Evolutionary conservation across 2,329 filamentous ascomycete genomes (phyloP), one percentile per base, ranked within the genome.

Genomic region (Penicillium nordicum): DNA sequence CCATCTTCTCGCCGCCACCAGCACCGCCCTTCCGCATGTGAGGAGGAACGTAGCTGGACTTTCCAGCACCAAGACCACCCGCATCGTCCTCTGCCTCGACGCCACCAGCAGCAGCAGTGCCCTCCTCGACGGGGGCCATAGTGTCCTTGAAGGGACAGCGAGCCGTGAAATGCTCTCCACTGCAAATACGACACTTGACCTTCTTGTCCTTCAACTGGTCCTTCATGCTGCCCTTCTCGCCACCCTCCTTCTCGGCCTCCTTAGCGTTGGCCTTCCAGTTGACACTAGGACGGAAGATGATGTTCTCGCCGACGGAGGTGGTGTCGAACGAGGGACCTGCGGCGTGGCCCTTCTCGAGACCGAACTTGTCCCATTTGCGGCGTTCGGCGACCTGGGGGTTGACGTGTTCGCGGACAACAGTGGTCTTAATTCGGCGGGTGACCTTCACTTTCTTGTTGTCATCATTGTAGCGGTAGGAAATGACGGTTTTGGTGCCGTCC

Each of bases 81-180:
- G 79, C 79, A 40, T 75, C 75, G 38, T 75, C 69, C 40, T 73
- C 70, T 23, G 75, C 78, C 48, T 76, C 76, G 46, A 75, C 80
- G 25, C 78, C 81, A 29, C 77, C 80, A 23, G 67, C 71, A 30
- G 66, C 72, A 47, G 64, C 70, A 41, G 69, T 61, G 21, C 73
- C 60, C 64, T 80, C 79, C 41, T 79, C 79, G 55, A 80, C 76
- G 7, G 79, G 94, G 36, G 93, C 92, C 92, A 99, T 97, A 69
- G 93, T 99, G 76, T 97, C 94, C 83, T 97, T 99, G 88, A 96
- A 99, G 36, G 94, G 94, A 86, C 94, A 99, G 76, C 94, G 88
- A 66, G 93, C 93, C 41, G 94, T 99, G 83, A 97, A 99, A 86
- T 99, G 94, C 82, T 99, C 94, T 74, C 93, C 94, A 74, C 88